These are phyloP conservation scores for Arthrobotrys conoides DNA, from an alignment of 2,329 filamentous ascomycete genomes.

Conservation along the genomic window DNA sequence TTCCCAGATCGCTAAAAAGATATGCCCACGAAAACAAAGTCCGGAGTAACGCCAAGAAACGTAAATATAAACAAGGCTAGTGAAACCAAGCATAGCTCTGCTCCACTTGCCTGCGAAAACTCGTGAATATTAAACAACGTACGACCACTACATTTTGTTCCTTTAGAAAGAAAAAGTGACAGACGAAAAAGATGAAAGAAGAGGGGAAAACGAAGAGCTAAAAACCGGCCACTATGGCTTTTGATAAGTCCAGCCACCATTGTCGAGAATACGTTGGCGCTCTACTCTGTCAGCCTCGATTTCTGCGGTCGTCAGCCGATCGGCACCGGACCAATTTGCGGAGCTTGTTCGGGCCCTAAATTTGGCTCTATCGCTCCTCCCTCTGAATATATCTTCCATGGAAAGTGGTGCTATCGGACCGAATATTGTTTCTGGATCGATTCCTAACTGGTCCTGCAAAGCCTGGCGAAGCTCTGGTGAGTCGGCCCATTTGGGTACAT, in stretches of 20 bases:
- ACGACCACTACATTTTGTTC: not conserved
- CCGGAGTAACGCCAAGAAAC: slow-evolving; percentile 16
- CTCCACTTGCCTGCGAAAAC: not conserved
- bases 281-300: slow-evolving; percentile 84
- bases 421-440: slow-evolving; percentile 89
- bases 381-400: slow-evolving; percentile 96
- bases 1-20: slow-evolving; percentile 15
- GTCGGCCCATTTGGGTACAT: slow-evolving; percentile 86
- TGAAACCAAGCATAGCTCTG: not conserved
- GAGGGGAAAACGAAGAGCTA: not conserved
- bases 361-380: slow-evolving; percentile 78
- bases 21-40: slow-evolving; percentile 9
- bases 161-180: not conserved
- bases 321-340: slow-evolving; percentile 90
- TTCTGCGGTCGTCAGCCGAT: slow-evolving; percentile 88
- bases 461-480: slow-evolving; percentile 83
- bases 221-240: slow-evolving; percentile 67
- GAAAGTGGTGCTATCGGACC: slow-evolving; percentile 88
- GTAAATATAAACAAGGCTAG: slow-evolving; percentile 3
- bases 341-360: slow-evolving; percentile 93
- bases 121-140: not conserved
- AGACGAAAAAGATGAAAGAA: too few species aligned
- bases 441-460: slow-evolving; percentile 83
- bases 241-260: slow-evolving; percentile 87
- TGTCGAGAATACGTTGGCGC: slow-evolving; percentile 81